These are phyloP conservation scores for Aspergillus biplanus DNA, from an alignment of 495 filamentous ascomycete genomes.

Conservation along the genomic window DNA sequence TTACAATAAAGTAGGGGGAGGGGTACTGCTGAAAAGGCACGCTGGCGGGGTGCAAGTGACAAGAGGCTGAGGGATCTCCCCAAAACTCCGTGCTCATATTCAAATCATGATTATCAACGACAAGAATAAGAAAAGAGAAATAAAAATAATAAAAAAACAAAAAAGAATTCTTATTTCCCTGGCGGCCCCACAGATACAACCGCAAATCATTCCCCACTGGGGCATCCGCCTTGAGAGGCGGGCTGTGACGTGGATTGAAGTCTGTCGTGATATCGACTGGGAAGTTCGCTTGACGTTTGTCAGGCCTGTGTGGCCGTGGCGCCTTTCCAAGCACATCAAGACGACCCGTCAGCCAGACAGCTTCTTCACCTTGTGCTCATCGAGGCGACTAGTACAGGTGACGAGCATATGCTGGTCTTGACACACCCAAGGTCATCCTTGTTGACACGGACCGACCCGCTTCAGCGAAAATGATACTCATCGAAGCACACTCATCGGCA, in stretches of 20 bases:
- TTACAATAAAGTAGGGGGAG: slow-evolving; percentile 25
- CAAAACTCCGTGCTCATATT: slow-evolving; percentile 17
- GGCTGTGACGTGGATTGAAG: slow-evolving; percentile 33
- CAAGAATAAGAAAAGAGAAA: too few relatives aligned
- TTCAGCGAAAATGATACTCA: slow-evolving; percentile 22
- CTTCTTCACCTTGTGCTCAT: slow-evolving; percentile 22
- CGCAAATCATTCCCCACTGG: slow-evolving; percentile 25
- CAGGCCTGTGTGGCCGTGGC: slow-evolving; percentile 29
- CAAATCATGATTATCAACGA: slow-evolving; percentile 27
- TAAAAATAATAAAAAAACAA: too few relatives aligned
- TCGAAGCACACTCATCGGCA: slow-evolving; percentile 26
- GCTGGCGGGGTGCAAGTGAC: slow-evolving; percentile 23
- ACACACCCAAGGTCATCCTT: slow-evolving; percentile 25
- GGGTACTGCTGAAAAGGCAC: slow-evolving; percentile 23
- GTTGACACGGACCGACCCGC: slow-evolving; percentile 29
- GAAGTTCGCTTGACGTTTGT: slow-evolving; percentile 27
- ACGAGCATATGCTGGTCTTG: slow-evolving; percentile 24
- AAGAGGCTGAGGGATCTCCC: slow-evolving; percentile 24
- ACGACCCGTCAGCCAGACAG: slow-evolving; percentile 19
- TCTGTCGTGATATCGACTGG: slow-evolving; percentile 32
- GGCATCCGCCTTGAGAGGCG: slow-evolving; percentile 22
- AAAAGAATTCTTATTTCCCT: slow-evolving; percentile 17
- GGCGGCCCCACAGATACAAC: slow-evolving; percentile 31
- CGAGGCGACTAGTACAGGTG: slow-evolving; percentile 19
- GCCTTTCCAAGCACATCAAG: slow-evolving; percentile 27